Evolutionary conservation across 345 rosid genomes (phyloP).

Genomic region (Psidium friedrichsthalianum): DNA sequence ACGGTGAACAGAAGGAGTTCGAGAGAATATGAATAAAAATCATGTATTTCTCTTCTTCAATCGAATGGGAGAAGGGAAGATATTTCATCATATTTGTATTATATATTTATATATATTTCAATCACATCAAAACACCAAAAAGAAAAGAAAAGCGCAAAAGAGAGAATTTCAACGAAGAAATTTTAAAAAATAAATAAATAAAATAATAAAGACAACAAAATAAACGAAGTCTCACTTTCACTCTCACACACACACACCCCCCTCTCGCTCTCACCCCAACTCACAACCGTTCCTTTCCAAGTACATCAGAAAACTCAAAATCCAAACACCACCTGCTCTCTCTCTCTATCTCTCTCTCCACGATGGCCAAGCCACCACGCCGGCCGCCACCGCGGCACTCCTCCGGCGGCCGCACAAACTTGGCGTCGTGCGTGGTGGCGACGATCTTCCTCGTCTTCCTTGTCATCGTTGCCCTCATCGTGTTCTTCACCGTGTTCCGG

Average conservation of each 20-base stretch:
- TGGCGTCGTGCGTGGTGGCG: conserved; percentile 91
- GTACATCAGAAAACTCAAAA: neutral
- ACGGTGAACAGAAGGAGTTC: neutral
- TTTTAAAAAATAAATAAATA: neutral
- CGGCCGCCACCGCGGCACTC: conserved; percentile 8
- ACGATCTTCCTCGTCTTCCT: conserved; percentile 69
- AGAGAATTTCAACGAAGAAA: neutral
- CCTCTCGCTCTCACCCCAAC: neutral
- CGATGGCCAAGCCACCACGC: neutral
- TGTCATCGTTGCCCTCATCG: conserved; percentile 47
- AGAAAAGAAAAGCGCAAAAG: neutral
- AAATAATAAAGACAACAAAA: neutral
- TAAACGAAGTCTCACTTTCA: neutral
- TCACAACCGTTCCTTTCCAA: neutral
- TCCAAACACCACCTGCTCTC: neutral
- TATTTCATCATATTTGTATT: too few species aligned
- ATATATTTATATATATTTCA: too few species aligned
- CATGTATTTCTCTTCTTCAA: neutral
- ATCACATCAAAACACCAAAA: neutral
- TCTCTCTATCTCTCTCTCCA: neutral
- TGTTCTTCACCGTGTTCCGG: conserved; percentile 88
- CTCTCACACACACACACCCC: neutral
- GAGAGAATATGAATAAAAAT: neutral
- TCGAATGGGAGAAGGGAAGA: neutral
- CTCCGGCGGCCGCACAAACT: conserved; percentile 58